Conservation (phyloP, 441 rosid species). For the Jatropha podagrica region DNA sequence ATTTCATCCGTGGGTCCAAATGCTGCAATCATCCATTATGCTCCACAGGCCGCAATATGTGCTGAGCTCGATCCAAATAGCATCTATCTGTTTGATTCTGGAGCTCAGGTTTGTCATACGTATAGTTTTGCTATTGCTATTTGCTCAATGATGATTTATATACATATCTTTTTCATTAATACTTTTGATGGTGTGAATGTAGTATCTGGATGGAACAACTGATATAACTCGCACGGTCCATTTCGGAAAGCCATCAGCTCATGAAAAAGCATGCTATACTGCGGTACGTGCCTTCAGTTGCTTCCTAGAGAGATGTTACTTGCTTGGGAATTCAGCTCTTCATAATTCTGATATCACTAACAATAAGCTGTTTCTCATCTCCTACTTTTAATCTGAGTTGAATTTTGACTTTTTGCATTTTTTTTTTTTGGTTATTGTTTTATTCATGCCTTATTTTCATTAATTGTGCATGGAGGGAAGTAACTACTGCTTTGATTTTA, state of each 20-base stretch:
- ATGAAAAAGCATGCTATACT: conserved; percentile 86
- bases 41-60: conserved; percentile 69
- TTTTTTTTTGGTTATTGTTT: not conserved
- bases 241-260: conserved; percentile 91
- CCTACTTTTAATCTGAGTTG: not conserved
- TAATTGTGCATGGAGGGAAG: not conserved
- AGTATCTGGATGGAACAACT: conserved; percentile 98
- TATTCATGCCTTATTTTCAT: too few species aligned
- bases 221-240: conserved; percentile 97
- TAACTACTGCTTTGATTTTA: not conserved
- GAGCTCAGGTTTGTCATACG: conserved; percentile 76
- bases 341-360: not conserved
- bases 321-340: not conserved
- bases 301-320: not conserved
- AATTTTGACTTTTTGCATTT: not conserved
- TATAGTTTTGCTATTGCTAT: conserved; percentile 15
- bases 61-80: conserved; percentile 83
- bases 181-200: conserved; percentile 26
- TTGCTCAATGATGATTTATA: conserved; percentile 19
- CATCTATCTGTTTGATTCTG: conserved; percentile 95
- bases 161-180: not conserved
- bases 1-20: conserved; percentile 95
- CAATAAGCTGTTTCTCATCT: conserved; percentile 5
- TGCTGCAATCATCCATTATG: conserved; percentile 89
- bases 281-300: conserved; percentile 50